Conservation (phyloP, 2,329 filamentous ascomycete genomes). For the Aureobasidium sp. region DNA sequence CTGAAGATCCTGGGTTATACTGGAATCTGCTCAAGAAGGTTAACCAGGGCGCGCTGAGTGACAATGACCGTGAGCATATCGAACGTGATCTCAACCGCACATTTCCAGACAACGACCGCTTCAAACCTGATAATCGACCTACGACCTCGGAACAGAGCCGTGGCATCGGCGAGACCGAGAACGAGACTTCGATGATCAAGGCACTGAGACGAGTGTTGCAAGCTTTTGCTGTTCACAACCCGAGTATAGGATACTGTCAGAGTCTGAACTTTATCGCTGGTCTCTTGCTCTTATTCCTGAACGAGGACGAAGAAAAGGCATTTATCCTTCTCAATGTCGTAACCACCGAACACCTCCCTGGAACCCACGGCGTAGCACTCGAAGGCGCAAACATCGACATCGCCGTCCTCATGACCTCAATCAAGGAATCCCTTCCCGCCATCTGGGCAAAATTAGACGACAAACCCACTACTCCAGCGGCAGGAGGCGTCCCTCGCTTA, state of each 20-base stretch:
- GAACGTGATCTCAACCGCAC: conserved; percentile 90
- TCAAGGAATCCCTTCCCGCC: conserved; percentile 72
- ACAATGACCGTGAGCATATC: conserved; percentile 79
- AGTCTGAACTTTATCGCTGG: conserved; percentile 92
- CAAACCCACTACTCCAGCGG: conserved; percentile 41
- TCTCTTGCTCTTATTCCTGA: conserved; percentile 77
- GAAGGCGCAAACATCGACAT: conserved; percentile 92
- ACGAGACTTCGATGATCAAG: conserved; percentile 70
- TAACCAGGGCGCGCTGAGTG: conserved; percentile 54
- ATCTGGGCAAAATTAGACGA: conserved; percentile 88
- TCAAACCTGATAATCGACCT: conserved; percentile 58
- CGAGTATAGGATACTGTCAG: conserved; percentile 89
- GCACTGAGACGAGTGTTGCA: conserved; percentile 78
- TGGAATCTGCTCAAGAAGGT: conserved; percentile 60
- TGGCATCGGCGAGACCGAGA: conserved; percentile 24
- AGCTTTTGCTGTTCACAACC: conserved; percentile 86
- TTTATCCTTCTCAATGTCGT: conserved; percentile 94
- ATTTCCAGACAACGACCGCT: conserved; percentile 88
- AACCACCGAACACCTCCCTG: conserved; percentile 78
- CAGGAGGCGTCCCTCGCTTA: conserved; percentile 46
- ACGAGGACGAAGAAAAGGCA: conserved; percentile 73
- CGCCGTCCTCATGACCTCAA: conserved; percentile 80
- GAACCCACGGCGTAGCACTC: conserved; percentile 82
- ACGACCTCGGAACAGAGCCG: conserved; percentile 23
- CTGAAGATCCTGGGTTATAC: conserved; percentile 71